Conservation (phyloP, 257 asterid genomes). For the Nicotiana otophora region DNA sequence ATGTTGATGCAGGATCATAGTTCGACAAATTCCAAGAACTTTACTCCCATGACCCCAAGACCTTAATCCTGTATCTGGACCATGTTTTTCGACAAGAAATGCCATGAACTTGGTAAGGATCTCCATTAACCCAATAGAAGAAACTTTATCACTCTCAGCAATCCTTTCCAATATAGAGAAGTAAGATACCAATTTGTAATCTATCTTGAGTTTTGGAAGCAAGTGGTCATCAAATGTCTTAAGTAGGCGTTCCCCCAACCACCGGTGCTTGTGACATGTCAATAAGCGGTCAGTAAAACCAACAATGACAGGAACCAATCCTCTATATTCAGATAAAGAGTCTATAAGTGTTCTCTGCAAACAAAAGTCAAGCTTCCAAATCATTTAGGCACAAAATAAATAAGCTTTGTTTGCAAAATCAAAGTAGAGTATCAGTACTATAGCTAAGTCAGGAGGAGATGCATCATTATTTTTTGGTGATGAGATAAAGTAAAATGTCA, state of each 20-base stretch:
- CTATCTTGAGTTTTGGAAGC: conserved; percentile 62
- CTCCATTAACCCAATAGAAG: conserved; percentile 66
- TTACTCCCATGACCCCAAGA: conserved; percentile 87
- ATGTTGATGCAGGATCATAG: conserved; percentile 72
- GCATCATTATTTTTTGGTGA: background rate
- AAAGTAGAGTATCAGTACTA: conserved; percentile 15
- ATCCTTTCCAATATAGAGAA: conserved; percentile 80
- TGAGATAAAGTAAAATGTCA: too few species aligned
- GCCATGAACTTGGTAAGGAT: conserved; percentile 60
- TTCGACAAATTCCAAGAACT: conserved; percentile 81
- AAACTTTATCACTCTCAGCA: conserved; percentile 59
- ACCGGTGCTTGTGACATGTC: conserved; percentile 62
- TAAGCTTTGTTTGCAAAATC: conserved; percentile 10
- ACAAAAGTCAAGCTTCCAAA: conserved; percentile 6
- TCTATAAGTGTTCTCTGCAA: conserved; percentile 65
- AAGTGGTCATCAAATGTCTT: conserved; percentile 61
- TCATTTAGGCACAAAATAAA: background rate
- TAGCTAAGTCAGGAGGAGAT: conserved; percentile 8
- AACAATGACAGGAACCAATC: conserved; percentile 74
- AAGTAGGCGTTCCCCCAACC: conserved; percentile 80
- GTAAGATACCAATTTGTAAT: conserved; percentile 73
- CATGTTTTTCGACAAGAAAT: conserved; percentile 73
- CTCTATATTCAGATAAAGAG: conserved; percentile 51
- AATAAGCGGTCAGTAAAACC: conserved; percentile 64
- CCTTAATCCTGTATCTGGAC: conserved; percentile 73